Percentiles rank a stretch among this genome's conserved stretches.
Conservation (phyloP, 768 basidiomycete species). For the Mycena kentingensis region DNA sequence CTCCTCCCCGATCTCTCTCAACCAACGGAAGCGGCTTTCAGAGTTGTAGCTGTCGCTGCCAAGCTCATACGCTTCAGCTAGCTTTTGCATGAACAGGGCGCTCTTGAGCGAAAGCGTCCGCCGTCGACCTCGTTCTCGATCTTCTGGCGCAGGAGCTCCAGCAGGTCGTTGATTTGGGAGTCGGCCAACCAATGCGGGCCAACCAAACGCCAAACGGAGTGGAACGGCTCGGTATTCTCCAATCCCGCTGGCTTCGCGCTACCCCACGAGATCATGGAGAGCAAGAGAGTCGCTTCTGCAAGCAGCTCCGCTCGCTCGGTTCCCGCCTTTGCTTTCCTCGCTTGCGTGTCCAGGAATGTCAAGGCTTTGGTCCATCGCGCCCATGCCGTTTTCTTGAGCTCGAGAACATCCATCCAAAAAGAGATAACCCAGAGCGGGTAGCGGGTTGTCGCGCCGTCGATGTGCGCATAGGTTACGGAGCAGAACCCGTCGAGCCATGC, state of each 20-base stretch:
- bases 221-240: slow-evolving; percentile 1
- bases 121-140: not conserved
- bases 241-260: not conserved
- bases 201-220: slow-evolving; percentile 2
- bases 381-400: slow-evolving; percentile 7
- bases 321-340: not conserved
- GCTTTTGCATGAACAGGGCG: not conserved
- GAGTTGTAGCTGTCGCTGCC: not conserved
- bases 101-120: not conserved
- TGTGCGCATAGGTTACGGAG: slow-evolving; percentile 4
- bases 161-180: slow-evolving; percentile 7
- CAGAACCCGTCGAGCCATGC: slow-evolving; percentile 3
- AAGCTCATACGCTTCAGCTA: not conserved
- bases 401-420: slow-evolving; percentile 5
- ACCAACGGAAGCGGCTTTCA: not conserved
- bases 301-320: not conserved
- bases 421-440: slow-evolving; percentile 10
- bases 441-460: not conserved
- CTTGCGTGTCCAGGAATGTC: slow-evolving; percentile 2
- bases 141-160: not conserved
- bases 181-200: slow-evolving; percentile 4
- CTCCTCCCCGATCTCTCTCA: slow-evolving; percentile 1
- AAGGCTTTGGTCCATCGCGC: not conserved
- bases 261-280: slow-evolving; percentile 5
- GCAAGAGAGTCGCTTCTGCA: slow-evolving; percentile 1